Base-by-base conservation (phyloP, 495 filamentous ascomycete species). In the Aspergillus kassunensis region DNA sequence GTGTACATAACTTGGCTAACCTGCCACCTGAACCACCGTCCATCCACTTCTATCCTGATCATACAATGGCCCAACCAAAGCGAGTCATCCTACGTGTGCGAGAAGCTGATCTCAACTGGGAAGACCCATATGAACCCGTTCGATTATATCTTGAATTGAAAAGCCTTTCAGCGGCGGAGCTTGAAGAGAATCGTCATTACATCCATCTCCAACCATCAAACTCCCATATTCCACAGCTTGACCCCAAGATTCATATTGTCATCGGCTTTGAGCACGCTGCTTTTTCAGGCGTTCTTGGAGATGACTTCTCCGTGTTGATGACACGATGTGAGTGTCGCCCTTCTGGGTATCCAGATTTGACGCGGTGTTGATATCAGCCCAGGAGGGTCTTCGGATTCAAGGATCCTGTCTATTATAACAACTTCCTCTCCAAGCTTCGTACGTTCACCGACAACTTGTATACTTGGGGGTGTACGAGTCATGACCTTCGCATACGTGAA, bases 401-500 rank as follows among this genome's bases (percentile, higher is more conserved):
- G 12, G 31, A 49, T 12, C 19, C 31, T 4, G 7, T 11, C 6
- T 37, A 19, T 31, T 37, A 49, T 33, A 3, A 25, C 11, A 37
- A 24, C 12, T 49, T 37, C 16, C n/a, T 49, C 21, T 23, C 18
- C 27, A 49, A 49, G 13, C 3, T 49, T 20, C 45, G 45, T 20
- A 4, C 19, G 4, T 24, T 49, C 27, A 49, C n/a, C 8, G 30
- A 49, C 27, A 33, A 49, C 31, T 2, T 36, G 8, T 49, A 49
- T 37, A 31, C 45, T 19, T 49, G 45, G 45, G 45, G 45, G 2
- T 39, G 36, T 27, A 39, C 6, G 7, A 57, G 52, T 71, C 36
- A 39, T 5, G 36, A 39, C 36, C 36, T 39, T 16, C n/a, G n/a
- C 36, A 18, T 3, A 19, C 6, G 6, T 27, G 9, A 27, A 27